Evolutionary conservation across 2,329 filamentous ascomycete species (phyloP).

Genomic region (Aspergillus sp.): DNA sequence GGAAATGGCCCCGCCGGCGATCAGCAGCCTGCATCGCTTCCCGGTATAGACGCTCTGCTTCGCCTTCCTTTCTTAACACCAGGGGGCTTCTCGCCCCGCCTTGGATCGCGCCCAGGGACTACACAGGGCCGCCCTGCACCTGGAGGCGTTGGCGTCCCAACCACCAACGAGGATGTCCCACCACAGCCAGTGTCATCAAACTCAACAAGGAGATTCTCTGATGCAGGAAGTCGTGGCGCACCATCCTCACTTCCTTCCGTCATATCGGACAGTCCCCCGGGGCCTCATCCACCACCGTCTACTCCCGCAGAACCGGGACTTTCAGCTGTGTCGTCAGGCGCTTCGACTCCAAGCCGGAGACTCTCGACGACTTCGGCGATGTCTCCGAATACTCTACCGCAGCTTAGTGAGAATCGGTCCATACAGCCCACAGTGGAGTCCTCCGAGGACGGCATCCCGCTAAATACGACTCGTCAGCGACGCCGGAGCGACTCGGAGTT

Average conservation of each 20-base stretch:
- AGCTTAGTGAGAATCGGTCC: slow-evolving; percentile 44
- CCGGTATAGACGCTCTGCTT: slow-evolving; percentile 51
- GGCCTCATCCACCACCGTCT: slow-evolving; percentile 65
- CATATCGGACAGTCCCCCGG: slow-evolving; percentile 60
- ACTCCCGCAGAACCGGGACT: slow-evolving; percentile 65
- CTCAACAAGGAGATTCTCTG: slow-evolving; percentile 38
- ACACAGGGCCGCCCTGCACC: slow-evolving; percentile 59
- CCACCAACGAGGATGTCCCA: slow-evolving; percentile 57
- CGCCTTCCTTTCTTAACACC: slow-evolving; percentile 51
- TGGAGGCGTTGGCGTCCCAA: slow-evolving; percentile 55
- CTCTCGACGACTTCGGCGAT: slow-evolving; percentile 54
- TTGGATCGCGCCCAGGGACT: slow-evolving; percentile 60
- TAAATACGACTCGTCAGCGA: slow-evolving; percentile 55
- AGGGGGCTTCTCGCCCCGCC: slow-evolving; percentile 53
- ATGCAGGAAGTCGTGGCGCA: slow-evolving; percentile 33
- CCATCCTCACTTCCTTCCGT: slow-evolving; percentile 47
- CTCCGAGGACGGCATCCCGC: slow-evolving; percentile 47
- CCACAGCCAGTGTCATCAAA: slow-evolving; percentile 53
- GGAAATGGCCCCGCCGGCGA: slow-evolving; percentile 51
- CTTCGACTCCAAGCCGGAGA: slow-evolving; percentile 53
- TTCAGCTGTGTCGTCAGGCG: slow-evolving; percentile 59
- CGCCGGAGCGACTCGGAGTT: slow-evolving; percentile 65
- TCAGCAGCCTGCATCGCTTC: slow-evolving; percentile 47
- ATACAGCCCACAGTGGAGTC: slow-evolving; percentile 44
- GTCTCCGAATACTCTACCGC: slow-evolving; percentile 42